Evolutionary conservation across 179 eudicot species (phyloP), one percentile per base, ranked within the genome.

Genomic region (Silene vulgaris): DNA sequence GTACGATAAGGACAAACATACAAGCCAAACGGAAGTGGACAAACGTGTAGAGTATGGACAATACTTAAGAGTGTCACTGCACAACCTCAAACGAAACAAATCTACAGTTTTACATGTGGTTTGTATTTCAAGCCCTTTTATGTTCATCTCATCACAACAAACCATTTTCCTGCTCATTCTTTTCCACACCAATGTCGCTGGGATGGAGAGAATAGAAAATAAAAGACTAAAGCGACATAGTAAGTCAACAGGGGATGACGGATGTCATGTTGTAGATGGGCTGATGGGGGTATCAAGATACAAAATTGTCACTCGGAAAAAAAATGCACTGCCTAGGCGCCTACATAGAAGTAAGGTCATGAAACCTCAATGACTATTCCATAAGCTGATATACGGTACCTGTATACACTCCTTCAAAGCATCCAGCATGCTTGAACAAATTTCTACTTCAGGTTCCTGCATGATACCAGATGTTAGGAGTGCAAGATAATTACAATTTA

Each of bases 401-500:
- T 96, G 97, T 75, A 93, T 37, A 77, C 97, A 96, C 83, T 96
- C 99, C 80, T 96, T 96, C 73, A 96, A 74, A 8, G 97, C 90
- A 69, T 96, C 99, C 90, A 96, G 74, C 99, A 96, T 93, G 80
- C 87, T 86, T 66, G 96, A 90, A 86, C 89, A 89, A 79, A 96
- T 96, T 88, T 96, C 99, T 20, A 89, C 86, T 84, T 96, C 99
- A 79, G 99, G 99, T 84, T 96, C 99, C 99, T 96, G 91, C 84
- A 84, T 71, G 19, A 71, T 3, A 71, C 23, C 45, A 56, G 23
- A 56, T 16, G 23, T 29, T 30, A 56, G 63, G 21, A 54, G 48
- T 71, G 74, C 30, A 17, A 71, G 43, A 28, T 71, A 52, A 28
- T 28, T 28, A 9, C 5, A 54, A 30, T 5, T n/a, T 28, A 9